Evolutionary conservation across 768 basidiomycete species (phyloP).

Genomic region (Lactifluus echinatus): DNA sequence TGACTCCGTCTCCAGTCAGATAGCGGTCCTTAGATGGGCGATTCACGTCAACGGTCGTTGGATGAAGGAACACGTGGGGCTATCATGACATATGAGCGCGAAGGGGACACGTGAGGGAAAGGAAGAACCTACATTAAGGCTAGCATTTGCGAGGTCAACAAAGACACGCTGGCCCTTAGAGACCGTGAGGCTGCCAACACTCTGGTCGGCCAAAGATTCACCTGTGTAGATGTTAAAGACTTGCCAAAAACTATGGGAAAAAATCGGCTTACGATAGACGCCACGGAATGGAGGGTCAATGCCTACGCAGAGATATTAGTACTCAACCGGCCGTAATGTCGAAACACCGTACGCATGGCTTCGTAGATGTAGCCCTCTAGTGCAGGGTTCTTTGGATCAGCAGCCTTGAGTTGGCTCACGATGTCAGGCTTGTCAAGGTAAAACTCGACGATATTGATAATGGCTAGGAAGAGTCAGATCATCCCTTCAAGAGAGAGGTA

Average conservation of each 20-base stretch:
- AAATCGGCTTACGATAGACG: slow-evolving; percentile 43
- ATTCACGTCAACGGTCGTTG: slow-evolving; percentile 35
- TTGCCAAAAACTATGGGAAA: background rate
- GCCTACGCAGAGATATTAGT: slow-evolving; percentile 33
- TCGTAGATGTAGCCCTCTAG: slow-evolving; percentile 57
- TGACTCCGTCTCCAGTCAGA: slow-evolving; percentile 41
- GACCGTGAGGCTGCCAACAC: slow-evolving; percentile 35
- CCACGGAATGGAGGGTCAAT: slow-evolving; percentile 68
- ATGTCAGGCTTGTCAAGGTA: slow-evolving; percentile 41
- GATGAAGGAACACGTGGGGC: slow-evolving; percentile 44
- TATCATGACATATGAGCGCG: slow-evolving; percentile 23
- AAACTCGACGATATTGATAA: slow-evolving; percentile 58
- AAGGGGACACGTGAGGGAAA: background rate
- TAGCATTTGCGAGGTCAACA: slow-evolving; percentile 50
- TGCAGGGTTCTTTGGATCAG: slow-evolving; percentile 30
- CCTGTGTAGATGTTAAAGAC: slow-evolving; percentile 28
- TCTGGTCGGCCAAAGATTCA: slow-evolving; percentile 38
- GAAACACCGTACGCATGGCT: slow-evolving; percentile 50
- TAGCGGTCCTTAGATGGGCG: slow-evolving; percentile 39
- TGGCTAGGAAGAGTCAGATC: slow-evolving; percentile 31
- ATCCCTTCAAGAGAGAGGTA: background rate
- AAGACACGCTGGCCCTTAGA: slow-evolving; percentile 49
- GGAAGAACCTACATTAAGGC: slow-evolving; percentile 37
- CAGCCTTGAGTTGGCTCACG: slow-evolving; percentile 30
- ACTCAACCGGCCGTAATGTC: background rate